Percentiles rank a stretch among this genome's conserved stretches.
Evolutionary conservation across 202 grass and related monocot genomes (phyloP).

Genomic region (Bolboschoenoplectus hybrid): DNA sequence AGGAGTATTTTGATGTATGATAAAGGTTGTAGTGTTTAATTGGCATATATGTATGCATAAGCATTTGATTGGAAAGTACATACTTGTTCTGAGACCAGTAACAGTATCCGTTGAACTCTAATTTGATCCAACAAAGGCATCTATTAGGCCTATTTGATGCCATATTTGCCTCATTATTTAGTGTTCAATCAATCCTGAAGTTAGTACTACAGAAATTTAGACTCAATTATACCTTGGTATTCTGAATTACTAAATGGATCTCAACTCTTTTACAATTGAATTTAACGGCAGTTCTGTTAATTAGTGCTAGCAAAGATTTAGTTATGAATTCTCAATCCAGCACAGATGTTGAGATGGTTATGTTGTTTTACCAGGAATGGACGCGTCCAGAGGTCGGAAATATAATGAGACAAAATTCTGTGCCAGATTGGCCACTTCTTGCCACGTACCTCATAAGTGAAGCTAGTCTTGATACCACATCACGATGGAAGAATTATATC

Average conservation of each 20-base stretch:
- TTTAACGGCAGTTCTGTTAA: neutral
- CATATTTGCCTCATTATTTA: neutral
- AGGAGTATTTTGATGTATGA: neutral
- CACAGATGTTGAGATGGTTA: neutral
- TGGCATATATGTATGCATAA: too few species aligned
- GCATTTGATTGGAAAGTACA: too few species aligned
- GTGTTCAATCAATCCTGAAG: neutral
- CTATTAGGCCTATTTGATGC: neutral
- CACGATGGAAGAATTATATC: slow-evolving; percentile 87
- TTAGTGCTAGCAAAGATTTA: neutral
- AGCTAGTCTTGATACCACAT: slow-evolving; percentile 66
- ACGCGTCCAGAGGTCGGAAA: slow-evolving; percentile 59
- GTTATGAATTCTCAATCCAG: neutral
- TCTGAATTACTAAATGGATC: neutral
- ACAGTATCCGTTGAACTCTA: too few species aligned
- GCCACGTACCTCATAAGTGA: slow-evolving; percentile 93
- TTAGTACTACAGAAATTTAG: neutral
- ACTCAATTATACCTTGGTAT: neutral
- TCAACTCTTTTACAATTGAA: neutral
- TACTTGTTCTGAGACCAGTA: too few species aligned
- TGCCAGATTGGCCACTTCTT: slow-evolving; percentile 90
- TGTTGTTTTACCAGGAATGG: slow-evolving; percentile 67
- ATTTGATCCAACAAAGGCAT: too few species aligned
- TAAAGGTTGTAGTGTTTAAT: neutral
- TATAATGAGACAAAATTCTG: slow-evolving; percentile 72